These are phyloP conservation scores for Backusella parvicylindrica DNA, from an alignment of 192 early-diverging fungal genomes.

Conservation along the genomic window DNA sequence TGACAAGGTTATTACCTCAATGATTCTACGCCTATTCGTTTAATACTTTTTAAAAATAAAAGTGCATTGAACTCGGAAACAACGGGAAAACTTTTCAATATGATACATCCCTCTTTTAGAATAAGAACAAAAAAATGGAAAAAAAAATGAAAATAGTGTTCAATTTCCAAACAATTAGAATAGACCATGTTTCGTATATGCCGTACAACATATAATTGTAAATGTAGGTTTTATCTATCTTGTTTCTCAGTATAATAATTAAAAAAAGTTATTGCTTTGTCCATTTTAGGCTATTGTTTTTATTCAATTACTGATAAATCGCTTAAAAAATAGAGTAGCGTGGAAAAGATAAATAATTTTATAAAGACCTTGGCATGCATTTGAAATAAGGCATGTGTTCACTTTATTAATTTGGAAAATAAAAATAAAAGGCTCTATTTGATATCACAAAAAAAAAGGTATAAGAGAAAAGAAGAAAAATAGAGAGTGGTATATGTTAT, in stretches of 20 bases:
- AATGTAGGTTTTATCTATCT: neutral
- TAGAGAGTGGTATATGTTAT: neutral
- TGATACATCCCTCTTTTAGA: neutral
- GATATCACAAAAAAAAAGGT: neutral
- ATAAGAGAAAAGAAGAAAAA: neutral
- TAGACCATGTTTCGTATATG: neutral
- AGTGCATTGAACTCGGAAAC: neutral
- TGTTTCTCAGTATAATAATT: neutral
- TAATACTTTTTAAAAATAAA: neutral
- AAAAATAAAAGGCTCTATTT: neutral
- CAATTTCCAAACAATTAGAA: neutral
- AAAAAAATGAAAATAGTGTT: neutral
- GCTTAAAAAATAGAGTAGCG: neutral
- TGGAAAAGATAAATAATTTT: neutral
- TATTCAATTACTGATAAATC: neutral
- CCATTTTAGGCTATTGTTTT: neutral
- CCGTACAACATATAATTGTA: neutral
- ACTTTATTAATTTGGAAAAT: neutral
- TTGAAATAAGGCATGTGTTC: neutral
- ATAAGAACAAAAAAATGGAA: neutral
- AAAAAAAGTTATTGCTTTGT: neutral
- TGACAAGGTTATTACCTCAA: neutral
- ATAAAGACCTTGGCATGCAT: neutral
- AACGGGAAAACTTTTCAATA: neutral
- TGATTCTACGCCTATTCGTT: neutral